These are phyloP conservation scores for Vickermania spadyakhi DNA, from an alignment of 208 protist genomes.

Conservation along the genomic window DNA sequence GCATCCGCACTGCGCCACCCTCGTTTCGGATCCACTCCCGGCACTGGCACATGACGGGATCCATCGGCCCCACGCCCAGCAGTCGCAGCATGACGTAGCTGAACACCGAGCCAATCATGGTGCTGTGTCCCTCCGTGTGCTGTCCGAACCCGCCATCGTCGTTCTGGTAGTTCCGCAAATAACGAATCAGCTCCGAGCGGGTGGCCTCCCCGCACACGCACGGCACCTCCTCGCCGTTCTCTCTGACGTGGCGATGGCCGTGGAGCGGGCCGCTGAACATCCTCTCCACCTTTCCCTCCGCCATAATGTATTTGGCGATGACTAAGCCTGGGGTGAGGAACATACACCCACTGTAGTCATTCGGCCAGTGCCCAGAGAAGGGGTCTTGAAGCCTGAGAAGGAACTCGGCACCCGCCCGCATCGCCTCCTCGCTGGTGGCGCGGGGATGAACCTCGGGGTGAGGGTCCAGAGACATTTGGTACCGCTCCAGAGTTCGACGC, in stretches of 20 bases:
- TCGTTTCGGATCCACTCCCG: slow-evolving; percentile 73
- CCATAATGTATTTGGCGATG: slow-evolving; percentile 88
- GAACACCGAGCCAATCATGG: slow-evolving; percentile 94
- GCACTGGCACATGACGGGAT: slow-evolving; percentile 40
- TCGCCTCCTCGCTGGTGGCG: slow-evolving; percentile 18
- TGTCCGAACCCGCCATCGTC: slow-evolving; percentile 94
- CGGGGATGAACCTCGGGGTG: slow-evolving; percentile 5
- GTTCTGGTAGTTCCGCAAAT: slow-evolving; percentile 92
- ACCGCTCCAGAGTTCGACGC: slow-evolving; percentile 49
- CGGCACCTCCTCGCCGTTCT: slow-evolving; percentile 17
- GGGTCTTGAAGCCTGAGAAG: slow-evolving; percentile 73
- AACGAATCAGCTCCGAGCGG: slow-evolving; percentile 88
- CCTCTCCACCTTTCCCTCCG: slow-evolving; percentile 25
- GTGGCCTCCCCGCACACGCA: slow-evolving; percentile 43
- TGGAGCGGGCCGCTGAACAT: slow-evolving; percentile 40
- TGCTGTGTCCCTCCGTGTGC: slow-evolving; percentile 94
- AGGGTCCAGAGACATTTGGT: slow-evolving; percentile 45
- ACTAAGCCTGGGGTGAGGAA: slow-evolving; percentile 92
- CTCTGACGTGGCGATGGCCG: slow-evolving; percentile 4
- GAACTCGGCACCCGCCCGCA: slow-evolving; percentile 65
- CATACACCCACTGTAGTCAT: slow-evolving; percentile 96
- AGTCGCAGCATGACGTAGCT: slow-evolving; percentile 94
- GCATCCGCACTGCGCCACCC: slow-evolving; percentile 83
- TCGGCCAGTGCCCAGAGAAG: slow-evolving; percentile 96
- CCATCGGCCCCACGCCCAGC: slow-evolving; percentile 78